Evolutionary conservation across 2,329 filamentous ascomycete genomes (phyloP).

Genomic region (Camillea tinctor): DNA sequence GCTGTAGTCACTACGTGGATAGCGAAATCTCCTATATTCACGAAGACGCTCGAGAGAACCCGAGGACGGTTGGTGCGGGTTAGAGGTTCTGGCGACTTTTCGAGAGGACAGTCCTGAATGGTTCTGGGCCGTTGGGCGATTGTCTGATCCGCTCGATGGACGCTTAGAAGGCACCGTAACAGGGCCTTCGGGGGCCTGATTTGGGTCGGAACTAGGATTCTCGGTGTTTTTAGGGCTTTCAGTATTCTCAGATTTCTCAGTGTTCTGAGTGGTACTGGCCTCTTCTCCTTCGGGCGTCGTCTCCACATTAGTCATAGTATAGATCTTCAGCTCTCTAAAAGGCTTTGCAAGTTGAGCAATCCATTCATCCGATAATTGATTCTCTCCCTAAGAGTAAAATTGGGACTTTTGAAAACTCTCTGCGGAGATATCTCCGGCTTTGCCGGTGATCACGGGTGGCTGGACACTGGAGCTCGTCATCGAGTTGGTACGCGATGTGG

Average conservation of each 20-base stretch:
- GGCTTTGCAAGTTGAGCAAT: not conserved
- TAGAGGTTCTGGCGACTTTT: not conserved
- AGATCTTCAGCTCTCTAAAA: not conserved
- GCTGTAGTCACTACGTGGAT: not conserved
- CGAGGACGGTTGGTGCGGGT: not conserved
- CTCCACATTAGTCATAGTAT: not conserved
- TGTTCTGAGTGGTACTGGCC: no score
- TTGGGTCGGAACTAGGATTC: not conserved
- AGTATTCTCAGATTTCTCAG: not conserved
- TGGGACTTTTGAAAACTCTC: slow-evolving; percentile 59
- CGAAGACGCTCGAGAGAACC: not conserved
- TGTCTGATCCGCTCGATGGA: not conserved
- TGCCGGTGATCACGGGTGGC: slow-evolving; percentile 39
- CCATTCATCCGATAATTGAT: not conserved
- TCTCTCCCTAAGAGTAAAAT: slow-evolving; percentile 49
- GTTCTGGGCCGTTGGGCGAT: not conserved
- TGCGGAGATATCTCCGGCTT: slow-evolving; percentile 51
- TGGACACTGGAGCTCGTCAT: slow-evolving; percentile 44
- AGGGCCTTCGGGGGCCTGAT: not conserved
- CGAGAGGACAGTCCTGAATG: not conserved
- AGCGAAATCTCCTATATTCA: not conserved
- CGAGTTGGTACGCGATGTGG: slow-evolving; percentile 46
- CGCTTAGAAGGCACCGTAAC: not conserved
- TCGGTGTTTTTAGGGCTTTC: not conserved
- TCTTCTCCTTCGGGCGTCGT: not conserved